Conservation (phyloP, 192 early-diverging fungal genomes). For the Coemansia sp. region DNA sequence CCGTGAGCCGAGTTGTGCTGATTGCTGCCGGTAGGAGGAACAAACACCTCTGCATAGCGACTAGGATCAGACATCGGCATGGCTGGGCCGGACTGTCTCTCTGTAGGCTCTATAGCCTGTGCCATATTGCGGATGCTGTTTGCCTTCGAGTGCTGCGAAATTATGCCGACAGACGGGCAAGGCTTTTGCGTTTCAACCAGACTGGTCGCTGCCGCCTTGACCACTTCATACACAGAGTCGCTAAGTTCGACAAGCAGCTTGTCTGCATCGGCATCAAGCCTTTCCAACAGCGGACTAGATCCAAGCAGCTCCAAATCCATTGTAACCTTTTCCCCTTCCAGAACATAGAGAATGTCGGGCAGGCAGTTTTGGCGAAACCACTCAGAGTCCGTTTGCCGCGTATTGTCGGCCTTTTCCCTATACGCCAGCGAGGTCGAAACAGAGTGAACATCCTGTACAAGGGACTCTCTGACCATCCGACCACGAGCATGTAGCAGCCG, state of each 20-base stretch:
- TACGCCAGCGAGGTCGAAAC: not conserved
- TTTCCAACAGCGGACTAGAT: constrained; percentile 36
- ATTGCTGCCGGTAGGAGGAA: too few species aligned
- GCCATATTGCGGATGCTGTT: not conserved
- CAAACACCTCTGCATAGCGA: not conserved
- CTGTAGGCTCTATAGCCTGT: not conserved
- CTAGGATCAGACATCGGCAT: not conserved
- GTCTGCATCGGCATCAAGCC: constrained; percentile 33
- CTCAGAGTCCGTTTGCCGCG: constrained; percentile 35
- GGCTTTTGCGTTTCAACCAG: not conserved
- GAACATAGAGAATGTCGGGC: constrained; percentile 41
- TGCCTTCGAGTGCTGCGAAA: not conserved
- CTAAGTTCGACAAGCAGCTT: constrained; percentile 39
- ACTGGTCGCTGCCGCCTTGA: constrained; percentile 19
- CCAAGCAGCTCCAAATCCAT: constrained; percentile 47
- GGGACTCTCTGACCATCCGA: constrained; percentile 22
- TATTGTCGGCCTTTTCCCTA: not conserved
- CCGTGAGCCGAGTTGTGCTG: not conserved
- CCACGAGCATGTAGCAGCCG: constrained; percentile 29
- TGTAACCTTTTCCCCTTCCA: constrained; percentile 25
- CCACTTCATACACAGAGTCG: constrained; percentile 25
- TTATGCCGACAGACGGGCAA: not conserved
- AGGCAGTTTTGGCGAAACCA: constrained; percentile 54
- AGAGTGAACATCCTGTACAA: constrained; percentile 34
- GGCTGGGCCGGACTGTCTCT: not conserved